A percentile compares a stretch with the other conserved stretches of the same genome.
Conservation (phyloP, 176 grass and related monocot species). For the Secale cereale region DNA sequence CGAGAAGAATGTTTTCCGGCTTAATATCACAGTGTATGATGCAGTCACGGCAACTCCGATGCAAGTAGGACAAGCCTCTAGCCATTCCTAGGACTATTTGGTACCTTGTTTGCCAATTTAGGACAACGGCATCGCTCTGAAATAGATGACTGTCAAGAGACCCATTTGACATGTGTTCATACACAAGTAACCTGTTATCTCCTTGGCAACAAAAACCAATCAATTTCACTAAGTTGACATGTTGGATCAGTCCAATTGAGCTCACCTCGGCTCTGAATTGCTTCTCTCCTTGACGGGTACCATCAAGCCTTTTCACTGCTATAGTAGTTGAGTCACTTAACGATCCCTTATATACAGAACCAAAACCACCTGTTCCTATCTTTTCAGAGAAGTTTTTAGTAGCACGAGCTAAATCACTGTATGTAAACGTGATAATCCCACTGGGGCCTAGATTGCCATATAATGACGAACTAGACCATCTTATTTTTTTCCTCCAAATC, state of each 20-base stretch:
- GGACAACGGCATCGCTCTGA: neutral
- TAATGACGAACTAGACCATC: neutral
- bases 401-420: neutral
- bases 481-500: neutral
- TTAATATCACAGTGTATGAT: slow-evolving; percentile 81
- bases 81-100: slow-evolving; percentile 38
- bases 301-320: slow-evolving; percentile 53
- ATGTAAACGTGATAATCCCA: neutral
- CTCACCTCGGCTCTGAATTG: slow-evolving; percentile 59
- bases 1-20: slow-evolving; percentile 41
- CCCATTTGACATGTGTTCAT: slow-evolving; percentile 52
- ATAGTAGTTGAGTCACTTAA: slow-evolving; percentile 26
- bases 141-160: slow-evolving; percentile 52
- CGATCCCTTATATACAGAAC: slow-evolving; percentile 43
- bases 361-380: slow-evolving; percentile 50
- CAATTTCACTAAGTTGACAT: slow-evolving; percentile 46
- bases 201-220: slow-evolving; percentile 53
- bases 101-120: slow-evolving; percentile 40
- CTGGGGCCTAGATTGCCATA: neutral
- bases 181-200: no score
- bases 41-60: slow-evolving; percentile 49
- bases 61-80: slow-evolving; percentile 55
- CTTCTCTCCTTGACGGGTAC: slow-evolving; percentile 37
- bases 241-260: slow-evolving; percentile 51
- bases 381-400: slow-evolving; percentile 50